phyloP scores from a whole-genome alignment of 495 filamentous ascomycete genomes.

The Hypoxylon intermedium region DNA sequence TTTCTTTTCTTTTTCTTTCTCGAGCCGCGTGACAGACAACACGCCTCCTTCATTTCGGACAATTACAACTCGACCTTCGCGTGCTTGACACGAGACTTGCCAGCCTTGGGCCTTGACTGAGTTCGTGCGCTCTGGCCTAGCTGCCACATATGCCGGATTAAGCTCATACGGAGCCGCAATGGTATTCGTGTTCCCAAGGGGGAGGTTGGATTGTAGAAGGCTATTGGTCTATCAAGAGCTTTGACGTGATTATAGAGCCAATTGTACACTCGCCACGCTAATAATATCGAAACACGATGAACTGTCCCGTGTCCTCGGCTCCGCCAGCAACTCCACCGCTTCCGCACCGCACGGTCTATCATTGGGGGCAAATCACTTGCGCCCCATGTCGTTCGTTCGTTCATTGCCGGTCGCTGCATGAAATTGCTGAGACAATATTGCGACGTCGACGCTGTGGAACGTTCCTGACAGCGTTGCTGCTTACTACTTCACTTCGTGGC shows the following conservation, averaged over 20 bases:
- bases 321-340: slow-evolving; percentile 31
- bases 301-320: slow-evolving; percentile 32
- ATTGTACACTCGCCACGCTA: slow-evolving; percentile 27
- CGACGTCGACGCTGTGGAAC: slow-evolving; percentile 35
- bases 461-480: slow-evolving; percentile 16
- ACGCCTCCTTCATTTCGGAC: background rate
- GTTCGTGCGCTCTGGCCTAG: slow-evolving; percentile 10
- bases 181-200: slow-evolving; percentile 23
- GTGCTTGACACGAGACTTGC: slow-evolving; percentile 21
- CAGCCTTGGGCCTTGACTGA: background rate
- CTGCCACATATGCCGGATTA: slow-evolving; percentile 23
- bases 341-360: slow-evolving; percentile 25
- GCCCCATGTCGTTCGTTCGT: slow-evolving; percentile 23
- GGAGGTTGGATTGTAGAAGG: background rate
- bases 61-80: background rate
- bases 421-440: slow-evolving; percentile 34
- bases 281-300: slow-evolving; percentile 39
- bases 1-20: background rate
- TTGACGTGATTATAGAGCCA: slow-evolving; percentile 15
- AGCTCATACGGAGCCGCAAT: slow-evolving; percentile 33
- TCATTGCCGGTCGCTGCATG: slow-evolving; percentile 1
- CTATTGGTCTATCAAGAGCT: slow-evolving; percentile 14
- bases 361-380: slow-evolving; percentile 11
- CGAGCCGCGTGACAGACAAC: slow-evolving; percentile 4
- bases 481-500: slow-evolving; percentile 20